A percentile compares a stretch with the other conserved stretches of the same genome.
phyloP scores from a whole-genome alignment of 371 early-diverging fungal genomes.

The Funneliformis caledonium region DNA sequence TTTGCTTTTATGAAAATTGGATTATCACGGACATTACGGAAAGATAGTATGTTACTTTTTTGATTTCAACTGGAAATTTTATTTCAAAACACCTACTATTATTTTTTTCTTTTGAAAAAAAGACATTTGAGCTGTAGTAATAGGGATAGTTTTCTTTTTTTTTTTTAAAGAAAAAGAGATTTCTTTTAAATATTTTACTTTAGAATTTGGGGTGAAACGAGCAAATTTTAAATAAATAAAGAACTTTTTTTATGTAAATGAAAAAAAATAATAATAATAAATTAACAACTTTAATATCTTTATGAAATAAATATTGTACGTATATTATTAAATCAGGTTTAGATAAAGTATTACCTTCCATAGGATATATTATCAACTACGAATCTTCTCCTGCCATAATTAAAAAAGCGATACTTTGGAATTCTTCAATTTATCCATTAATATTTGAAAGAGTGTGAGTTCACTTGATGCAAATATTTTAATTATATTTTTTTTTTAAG shows the following conservation, averaged over 20 bases:
- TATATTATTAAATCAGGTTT: neutral
- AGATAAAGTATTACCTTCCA: slow-evolving; percentile 14
- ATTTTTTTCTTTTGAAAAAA: too few species aligned
- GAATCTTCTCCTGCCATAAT: slow-evolving; percentile 33
- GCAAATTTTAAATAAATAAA: neutral
- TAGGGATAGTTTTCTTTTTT: neutral
- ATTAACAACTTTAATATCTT: neutral
- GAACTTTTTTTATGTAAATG: neutral
- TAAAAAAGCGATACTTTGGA: slow-evolving; percentile 53
- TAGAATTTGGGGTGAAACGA: too few species aligned
- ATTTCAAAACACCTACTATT: neutral
- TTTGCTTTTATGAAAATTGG: neutral
- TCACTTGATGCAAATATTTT: slow-evolving; percentile 33
- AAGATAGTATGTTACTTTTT: slow-evolving; percentile 13
- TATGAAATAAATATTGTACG: neutral
- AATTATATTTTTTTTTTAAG: neutral
- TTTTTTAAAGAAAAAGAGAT: neutral
- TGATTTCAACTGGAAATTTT: neutral
- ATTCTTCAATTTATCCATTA: slow-evolving; percentile 51
- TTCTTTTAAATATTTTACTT: neutral
- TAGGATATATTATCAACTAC: slow-evolving; percentile 21
- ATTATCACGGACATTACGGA: neutral
- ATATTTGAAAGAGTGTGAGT: slow-evolving; percentile 52
- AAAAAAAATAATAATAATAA: neutral
- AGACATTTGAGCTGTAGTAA: neutral